Evolutionary conservation across 139 green algal species (phyloP).

Genomic region (Chlamydomonas incerta): DNA sequence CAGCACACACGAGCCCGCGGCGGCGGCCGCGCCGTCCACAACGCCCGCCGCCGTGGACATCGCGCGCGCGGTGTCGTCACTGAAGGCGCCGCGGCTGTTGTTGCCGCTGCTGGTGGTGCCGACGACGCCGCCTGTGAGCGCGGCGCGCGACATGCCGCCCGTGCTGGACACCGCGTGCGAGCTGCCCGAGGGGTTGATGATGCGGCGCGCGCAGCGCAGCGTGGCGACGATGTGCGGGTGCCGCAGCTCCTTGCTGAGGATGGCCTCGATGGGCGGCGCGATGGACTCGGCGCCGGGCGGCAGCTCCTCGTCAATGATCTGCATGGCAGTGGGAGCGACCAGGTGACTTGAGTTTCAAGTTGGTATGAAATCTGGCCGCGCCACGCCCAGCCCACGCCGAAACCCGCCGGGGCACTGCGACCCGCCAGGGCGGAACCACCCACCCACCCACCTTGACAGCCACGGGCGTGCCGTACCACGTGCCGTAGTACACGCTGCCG

Average conservation of each 20-base stretch:
- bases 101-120: not conserved
- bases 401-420: no score
- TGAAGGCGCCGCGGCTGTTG: not conserved
- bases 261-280: slow-evolving; percentile 43
- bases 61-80: slow-evolving; percentile 12
- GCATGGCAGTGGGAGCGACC: no score
- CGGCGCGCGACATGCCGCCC: not conserved
- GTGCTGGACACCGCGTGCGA: not conserved
- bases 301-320: slow-evolving; percentile 52
- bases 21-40: no score
- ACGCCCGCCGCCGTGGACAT: not conserved
- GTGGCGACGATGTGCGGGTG: slow-evolving; percentile 63
- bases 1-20: no score
- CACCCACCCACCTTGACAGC: slow-evolving; percentile 52
- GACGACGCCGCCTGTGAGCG: no score
- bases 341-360: not conserved
- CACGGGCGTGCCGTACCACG: slow-evolving; percentile 51
- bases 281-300: not conserved
- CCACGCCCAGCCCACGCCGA: no score
- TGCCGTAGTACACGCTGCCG: slow-evolving; percentile 59
- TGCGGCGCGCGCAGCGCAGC: slow-evolving; percentile 42
- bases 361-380: no score
- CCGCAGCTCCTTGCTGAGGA: slow-evolving; percentile 46
- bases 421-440: no score
- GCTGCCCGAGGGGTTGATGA: not conserved